phyloP scores from a whole-genome alignment of 306 rosid genomes.

The Glycine latifolia region DNA sequence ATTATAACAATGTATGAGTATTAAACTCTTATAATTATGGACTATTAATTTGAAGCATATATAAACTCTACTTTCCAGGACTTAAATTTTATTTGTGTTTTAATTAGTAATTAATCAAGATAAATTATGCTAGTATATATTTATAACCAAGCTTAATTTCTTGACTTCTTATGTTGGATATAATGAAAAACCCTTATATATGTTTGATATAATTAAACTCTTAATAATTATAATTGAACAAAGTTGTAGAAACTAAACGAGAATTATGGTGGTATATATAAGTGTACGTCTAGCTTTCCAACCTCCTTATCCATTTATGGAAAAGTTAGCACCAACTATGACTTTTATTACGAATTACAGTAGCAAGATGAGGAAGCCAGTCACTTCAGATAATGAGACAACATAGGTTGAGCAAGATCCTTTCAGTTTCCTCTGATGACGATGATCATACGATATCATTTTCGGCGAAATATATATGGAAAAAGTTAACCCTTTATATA shows the following conservation, averaged over 20 bases:
- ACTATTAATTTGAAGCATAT: not conserved
- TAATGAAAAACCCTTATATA: not conserved
- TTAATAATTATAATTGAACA: not conserved
- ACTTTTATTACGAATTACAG: not conserved
- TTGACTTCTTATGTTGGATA: not conserved
- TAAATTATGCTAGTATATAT: not conserved
- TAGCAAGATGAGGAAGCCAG: conserved; percentile 1
- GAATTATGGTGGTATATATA: not conserved
- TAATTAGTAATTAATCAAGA: not conserved
- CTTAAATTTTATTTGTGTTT: not conserved
- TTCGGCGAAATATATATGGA: conserved; percentile 1
- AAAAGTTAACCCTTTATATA: not conserved
- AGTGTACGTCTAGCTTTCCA: not conserved
- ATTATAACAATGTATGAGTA: not conserved
- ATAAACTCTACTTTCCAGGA: not conserved
- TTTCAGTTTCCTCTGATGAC: not conserved
- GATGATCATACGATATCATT: not conserved
- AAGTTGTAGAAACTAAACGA: not conserved
- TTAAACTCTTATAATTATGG: not conserved
- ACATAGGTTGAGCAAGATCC: conserved; percentile 18
- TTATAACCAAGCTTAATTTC: not conserved
- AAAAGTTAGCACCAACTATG: not conserved
- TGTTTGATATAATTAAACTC: not conserved
- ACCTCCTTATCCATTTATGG: not conserved
- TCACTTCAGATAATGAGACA: conserved; percentile 41